phyloP scores from a whole-genome alignment of 257 asterid genomes.

The Solanum rostratum region DNA sequence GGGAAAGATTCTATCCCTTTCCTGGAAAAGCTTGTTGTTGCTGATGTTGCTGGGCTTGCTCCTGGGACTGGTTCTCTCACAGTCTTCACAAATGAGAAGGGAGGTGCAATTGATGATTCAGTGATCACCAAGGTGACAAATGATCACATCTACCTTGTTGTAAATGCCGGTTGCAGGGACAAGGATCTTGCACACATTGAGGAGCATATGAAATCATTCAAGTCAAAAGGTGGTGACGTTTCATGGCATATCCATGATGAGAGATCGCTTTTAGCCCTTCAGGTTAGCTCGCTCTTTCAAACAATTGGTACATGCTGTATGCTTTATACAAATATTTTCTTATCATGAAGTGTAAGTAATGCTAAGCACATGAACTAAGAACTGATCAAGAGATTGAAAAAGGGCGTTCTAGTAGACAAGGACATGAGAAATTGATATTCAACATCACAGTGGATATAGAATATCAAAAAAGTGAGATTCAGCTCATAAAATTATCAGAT shows the following conservation, averaged over 20 bases:
- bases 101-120: slow-evolving; percentile 95
- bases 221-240: slow-evolving; percentile 85
- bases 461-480: not conserved
- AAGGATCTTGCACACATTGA: slow-evolving; percentile 98
- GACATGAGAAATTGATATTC: not conserved
- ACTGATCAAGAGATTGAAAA: not conserved
- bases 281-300: slow-evolving; percentile 30
- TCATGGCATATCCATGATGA: slow-evolving; percentile 99
- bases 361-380: not conserved
- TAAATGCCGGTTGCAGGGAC: slow-evolving; percentile 96
- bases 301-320: not conserved
- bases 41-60: slow-evolving; percentile 90
- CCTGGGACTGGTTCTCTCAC: slow-evolving; percentile 86
- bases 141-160: slow-evolving; percentile 83
- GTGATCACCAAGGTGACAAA: slow-evolving; percentile 80
- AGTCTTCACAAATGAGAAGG: slow-evolving; percentile 93
- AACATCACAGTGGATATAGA: not conserved
- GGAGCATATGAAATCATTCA: slow-evolving; percentile 88
- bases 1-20: slow-evolving; percentile 85
- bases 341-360: not conserved
- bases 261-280: slow-evolving; percentile 89
- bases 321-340: not conserved
- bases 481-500: not conserved
- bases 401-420: not conserved
- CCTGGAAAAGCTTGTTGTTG: slow-evolving; percentile 89